Evolutionary conservation across 2,329 filamentous ascomycete genomes (phyloP), one percentile per base, ranked within the genome.

Genomic region (Parastagonospora nodorum): DNA sequence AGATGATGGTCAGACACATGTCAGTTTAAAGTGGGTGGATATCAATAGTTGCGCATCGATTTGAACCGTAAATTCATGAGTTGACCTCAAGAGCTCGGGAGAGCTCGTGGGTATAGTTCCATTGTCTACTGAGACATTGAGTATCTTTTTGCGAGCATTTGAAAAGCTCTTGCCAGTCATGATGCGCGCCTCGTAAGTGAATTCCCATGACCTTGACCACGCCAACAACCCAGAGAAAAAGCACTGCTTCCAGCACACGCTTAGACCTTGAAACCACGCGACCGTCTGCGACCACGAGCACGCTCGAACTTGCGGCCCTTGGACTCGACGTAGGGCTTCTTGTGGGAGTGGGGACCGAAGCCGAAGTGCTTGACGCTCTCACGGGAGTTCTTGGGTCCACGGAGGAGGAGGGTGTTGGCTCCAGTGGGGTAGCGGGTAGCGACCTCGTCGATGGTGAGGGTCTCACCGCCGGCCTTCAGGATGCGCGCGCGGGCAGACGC

Each of bases 301-400:
- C 87, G 86, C 88, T 99, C 95, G 85, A 99, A 99, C 86, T 99
- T 99, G 82, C 94, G 89, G 76, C 95, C 95, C 90, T 99, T 99
- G 85, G 91, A 96, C 81, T 91, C 86, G 75, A 99, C 86, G 72
- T 96, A 90, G 69, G 93, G 93, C 87, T 97, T 97, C 93, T 97
- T 99, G 88, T 96, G 84, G 80, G 87, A 92, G 87, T 99, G 94
- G 66, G 94, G 94, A 67, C 94, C 95, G 72, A 99, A 89, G 77
- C 95, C 94, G 77, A 99, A 99, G 84, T 99, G 95, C 89, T 96
- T 97, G 80, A 97, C 84, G 61, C 94, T 90, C 87, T 99, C 94
- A 77, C 94, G 88, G 71, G 91, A 80, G 82, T 97, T 97, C 91
- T 97, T 99, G 80, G 94, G 92, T 64, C 94, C 94, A 79, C 94